Evolutionary conservation across 305 asterid genomes (phyloP), one percentile per base, ranked within the genome.

Genomic region (Striga hermonthica): DNA sequence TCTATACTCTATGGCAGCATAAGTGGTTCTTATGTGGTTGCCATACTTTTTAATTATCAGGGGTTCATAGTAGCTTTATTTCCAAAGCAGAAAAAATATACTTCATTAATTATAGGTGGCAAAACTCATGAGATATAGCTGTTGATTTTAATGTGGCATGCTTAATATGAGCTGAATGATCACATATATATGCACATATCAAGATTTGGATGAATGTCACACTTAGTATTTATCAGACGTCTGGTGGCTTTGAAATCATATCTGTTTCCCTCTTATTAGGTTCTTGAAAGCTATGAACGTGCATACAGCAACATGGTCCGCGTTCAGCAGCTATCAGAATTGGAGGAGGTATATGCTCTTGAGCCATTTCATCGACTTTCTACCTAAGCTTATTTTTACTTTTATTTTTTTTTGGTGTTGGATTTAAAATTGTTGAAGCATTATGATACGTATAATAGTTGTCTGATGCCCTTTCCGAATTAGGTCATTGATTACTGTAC

Each of bases 301-400:
- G 97, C 97, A 64, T 94, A 94, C 80, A 86, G 77, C 88, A 94
- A 94, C 79, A 88, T 91, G 98, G 98, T 94, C 71, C 97, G 99
- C 64, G 87, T 91, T 78, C 99, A 91, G 82, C 96, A 94, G 76
- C 79, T 94, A 54, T 90, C 99, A 4, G 99, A 94, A 74, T 73
- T 94, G 73, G 99, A 94, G 83, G 99, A 94, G 94, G 99, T 94
- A 82, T 73, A 64, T 45, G 57, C 31, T 22, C 31, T 38, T 74
- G 6, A 60, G 58, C 70, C 45, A 16, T 41, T 50, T 41, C 36
- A 35, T 12, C 13, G 66, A 62, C 36, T 65, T 60, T 50, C 56
- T 39, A 55, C 69, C 57, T 70, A 59, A 66, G 41, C 67, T 41
- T n/a, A n/a, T n/a, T n/a, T n/a, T n/a, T n/a, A n/a, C n/a, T n/a